phyloP scores from a whole-genome alignment of 208 protist genomes.

The Trypanosoma melophagium region DNA sequence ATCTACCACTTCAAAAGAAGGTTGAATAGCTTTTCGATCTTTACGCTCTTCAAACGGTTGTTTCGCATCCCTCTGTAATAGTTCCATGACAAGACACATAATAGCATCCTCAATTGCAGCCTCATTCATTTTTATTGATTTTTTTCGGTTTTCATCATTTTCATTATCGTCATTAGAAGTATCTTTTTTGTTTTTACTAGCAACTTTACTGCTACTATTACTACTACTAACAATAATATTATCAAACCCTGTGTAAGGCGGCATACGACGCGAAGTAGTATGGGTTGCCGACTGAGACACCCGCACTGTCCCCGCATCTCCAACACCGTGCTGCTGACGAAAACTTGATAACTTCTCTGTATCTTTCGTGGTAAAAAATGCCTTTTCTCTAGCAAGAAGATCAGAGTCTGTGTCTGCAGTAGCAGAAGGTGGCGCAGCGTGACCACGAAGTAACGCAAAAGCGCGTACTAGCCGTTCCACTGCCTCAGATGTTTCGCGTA shows the following conservation, averaged over 20 bases:
- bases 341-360: slow-evolving; percentile 24
- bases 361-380: slow-evolving; percentile 14
- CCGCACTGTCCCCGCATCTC: slow-evolving; percentile 22
- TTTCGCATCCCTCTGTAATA: slow-evolving; percentile 21
- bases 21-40: slow-evolving; percentile 13
- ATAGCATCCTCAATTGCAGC: slow-evolving; percentile 28
- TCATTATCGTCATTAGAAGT: not conserved
- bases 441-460: slow-evolving; percentile 70
- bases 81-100: slow-evolving; percentile 29
- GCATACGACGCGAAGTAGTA: not conserved
- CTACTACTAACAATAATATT: too few species aligned
- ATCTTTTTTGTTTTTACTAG: not conserved
- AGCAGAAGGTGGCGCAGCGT: slow-evolving; percentile 1
- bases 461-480: slow-evolving; percentile 81
- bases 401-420: not conserved
- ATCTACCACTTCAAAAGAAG: slow-evolving; percentile 45
- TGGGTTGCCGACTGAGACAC: not conserved
- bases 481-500: slow-evolving; percentile 80
- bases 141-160: slow-evolving; percentile 10
- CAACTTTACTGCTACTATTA: not conserved
- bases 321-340: slow-evolving; percentile 25
- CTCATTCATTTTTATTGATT: slow-evolving; percentile 22
- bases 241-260: too few species aligned
- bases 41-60: slow-evolving; percentile 9
- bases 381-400: not conserved